Percentiles rank a stretch among this genome's conserved stretches.
Conservation (phyloP, 805 yeast genomes). For the Pichia pseudocactophila region DNA sequence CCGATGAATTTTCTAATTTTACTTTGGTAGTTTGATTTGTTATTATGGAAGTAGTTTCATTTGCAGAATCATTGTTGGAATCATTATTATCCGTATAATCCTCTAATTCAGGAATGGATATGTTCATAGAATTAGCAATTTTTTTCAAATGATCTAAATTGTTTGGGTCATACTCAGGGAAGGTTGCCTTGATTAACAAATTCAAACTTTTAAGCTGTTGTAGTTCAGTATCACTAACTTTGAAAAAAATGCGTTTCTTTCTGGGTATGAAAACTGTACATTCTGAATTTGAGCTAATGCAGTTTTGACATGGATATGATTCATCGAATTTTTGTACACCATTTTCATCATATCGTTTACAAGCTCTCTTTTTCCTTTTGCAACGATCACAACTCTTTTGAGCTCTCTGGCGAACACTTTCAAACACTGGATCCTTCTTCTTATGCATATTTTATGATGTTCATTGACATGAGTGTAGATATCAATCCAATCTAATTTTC, state of each 20-base stretch:
- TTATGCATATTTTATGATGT: neutral
- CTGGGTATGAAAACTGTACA: constrained; percentile 28
- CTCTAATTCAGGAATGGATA: constrained; percentile 13
- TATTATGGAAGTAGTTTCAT: neutral
- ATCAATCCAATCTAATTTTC: neutral
- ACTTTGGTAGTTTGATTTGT: too few species aligned
- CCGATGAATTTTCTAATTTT: neutral
- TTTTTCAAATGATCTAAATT: constrained; percentile 28
- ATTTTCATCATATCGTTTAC: constrained; percentile 18
- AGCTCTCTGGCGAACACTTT: constrained; percentile 23
- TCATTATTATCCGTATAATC: constrained; percentile 9
- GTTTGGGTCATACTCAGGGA: constrained; percentile 29
- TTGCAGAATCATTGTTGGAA: constrained; percentile 9
- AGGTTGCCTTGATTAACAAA: constrained; percentile 23
- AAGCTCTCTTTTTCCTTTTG: constrained; percentile 27
- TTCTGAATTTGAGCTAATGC: constrained; percentile 18
- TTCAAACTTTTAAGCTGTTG: constrained; percentile 27
- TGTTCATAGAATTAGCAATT: constrained; percentile 16
- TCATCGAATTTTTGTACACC: constrained; percentile 16
- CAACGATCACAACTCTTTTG: constrained; percentile 31
- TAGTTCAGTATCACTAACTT: constrained; percentile 25
- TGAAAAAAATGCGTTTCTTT: constrained; percentile 25
- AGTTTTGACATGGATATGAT: constrained; percentile 21
- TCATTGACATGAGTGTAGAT: neutral
- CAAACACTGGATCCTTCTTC: neutral